Base-by-base conservation (phyloP, 345 rosid species). In the sweet orange (Citrus sinensis) region DNA sequence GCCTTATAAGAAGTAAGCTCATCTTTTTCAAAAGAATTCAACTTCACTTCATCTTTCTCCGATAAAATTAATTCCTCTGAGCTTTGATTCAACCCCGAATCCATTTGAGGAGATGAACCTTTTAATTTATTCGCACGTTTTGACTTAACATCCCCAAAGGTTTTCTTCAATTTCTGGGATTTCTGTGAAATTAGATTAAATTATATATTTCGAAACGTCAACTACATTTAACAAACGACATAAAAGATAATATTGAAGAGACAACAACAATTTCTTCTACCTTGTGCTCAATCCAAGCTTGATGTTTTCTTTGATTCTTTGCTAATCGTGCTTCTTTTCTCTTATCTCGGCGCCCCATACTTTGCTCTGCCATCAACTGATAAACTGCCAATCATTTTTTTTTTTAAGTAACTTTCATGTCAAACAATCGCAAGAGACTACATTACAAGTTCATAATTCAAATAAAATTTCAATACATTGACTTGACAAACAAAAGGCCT, bases 211-310 rank as follows among this genome's bases (percentile, higher is more conserved):
- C 11, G 19, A 27, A 62, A 66, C 1, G n/a, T 7, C 17, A 29
- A 29, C 58, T 24, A 49, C 27, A 59, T 1, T 70, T 13, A 1
- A 6, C 34, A 69, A 3, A 10, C n/a, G n/a, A 14, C 40, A 59
- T 76, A 35, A 13, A 69, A 10, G 40, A 51, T 71, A 11, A 39
- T 13, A 62, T 46, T 34, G 32, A 9, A 75, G 24, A 3, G 13
- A 20, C 59, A 7, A 60, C 24, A 4, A 29, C 6, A 37, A 11
- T n/a, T 25, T 58, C 25, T 66, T 40, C 2, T 75, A 92, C 98
- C 92, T 91, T 89, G 81, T 85, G 84, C 75, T 85, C 84, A 61
- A 89, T 79, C 96, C 97, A 90, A 67, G 88, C 83, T 40, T 92
- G 85, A 77, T 87, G 80, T 69, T 88, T 90, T 54, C 62, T 70